Evolutionary conservation across 495 filamentous ascomycete genomes (phyloP).

Genomic region (Delitschia confertaspora): DNA sequence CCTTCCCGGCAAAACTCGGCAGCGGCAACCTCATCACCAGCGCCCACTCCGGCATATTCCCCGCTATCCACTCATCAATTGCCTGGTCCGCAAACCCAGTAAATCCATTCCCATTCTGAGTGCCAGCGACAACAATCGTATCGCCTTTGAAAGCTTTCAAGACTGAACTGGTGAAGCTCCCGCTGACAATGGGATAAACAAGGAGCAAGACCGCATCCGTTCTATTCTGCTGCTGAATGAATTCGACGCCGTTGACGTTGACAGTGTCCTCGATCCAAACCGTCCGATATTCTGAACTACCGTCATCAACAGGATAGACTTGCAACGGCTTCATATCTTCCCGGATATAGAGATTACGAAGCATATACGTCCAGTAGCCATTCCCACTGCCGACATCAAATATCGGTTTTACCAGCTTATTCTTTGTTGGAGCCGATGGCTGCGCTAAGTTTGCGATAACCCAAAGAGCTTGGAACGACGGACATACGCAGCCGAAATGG

Average conservation of each 20-base stretch:
- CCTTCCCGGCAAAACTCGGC: slow-evolving; percentile 39
- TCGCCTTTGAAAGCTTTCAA: slow-evolving; percentile 48
- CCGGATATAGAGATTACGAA: slow-evolving; percentile 32
- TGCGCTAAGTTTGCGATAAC: slow-evolving; percentile 41
- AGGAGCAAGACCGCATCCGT: slow-evolving; percentile 45
- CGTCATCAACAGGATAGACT: slow-evolving; percentile 45
- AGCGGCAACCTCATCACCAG: slow-evolving; percentile 31
- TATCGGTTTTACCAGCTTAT: slow-evolving; percentile 34
- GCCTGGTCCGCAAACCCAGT: slow-evolving; percentile 48
- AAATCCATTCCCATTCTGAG: slow-evolving; percentile 56
- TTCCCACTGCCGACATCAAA: slow-evolving; percentile 50
- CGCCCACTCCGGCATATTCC: slow-evolving; percentile 33
- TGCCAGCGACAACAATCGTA: slow-evolving; percentile 52
- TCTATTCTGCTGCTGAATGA: slow-evolving; percentile 30
- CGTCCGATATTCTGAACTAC: slow-evolving; percentile 46
- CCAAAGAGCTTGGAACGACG: slow-evolving; percentile 45
- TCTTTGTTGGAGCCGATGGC: slow-evolving; percentile 11
- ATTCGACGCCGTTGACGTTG: slow-evolving; percentile 39
- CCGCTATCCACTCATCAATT: slow-evolving; percentile 48
- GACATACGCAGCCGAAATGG: slow-evolving; percentile 56
- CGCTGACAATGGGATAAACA: slow-evolving; percentile 52
- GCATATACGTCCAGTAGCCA: slow-evolving; percentile 56
- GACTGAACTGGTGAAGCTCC: slow-evolving; percentile 45
- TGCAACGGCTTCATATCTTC: slow-evolving; percentile 30
- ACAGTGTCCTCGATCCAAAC: slow-evolving; percentile 53